Evolutionary conservation across 371 early-diverging fungal species (phyloP).

Genomic region (Basidiobolus meristosporus): DNA sequence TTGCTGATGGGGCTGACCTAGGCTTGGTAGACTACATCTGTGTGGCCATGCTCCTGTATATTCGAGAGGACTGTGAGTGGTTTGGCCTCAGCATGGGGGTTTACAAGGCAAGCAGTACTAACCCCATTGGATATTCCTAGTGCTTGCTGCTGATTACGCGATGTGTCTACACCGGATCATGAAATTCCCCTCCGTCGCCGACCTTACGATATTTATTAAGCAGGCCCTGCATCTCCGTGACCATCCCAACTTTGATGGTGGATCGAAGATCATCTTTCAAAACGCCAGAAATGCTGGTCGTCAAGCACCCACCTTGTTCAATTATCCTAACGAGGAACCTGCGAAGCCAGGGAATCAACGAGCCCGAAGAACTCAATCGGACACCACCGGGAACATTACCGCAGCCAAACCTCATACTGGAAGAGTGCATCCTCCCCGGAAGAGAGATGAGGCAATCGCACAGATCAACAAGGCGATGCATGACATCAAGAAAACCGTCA

Average conservation of each 20-base stretch:
- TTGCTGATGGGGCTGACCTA: constrained; percentile 54
- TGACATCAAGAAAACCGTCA: too few relatives aligned
- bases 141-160: constrained; percentile 54
- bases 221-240: constrained; percentile 43
- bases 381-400: too few relatives aligned
- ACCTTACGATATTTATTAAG: constrained; percentile 28
- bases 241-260: constrained; percentile 20
- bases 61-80: constrained; percentile 54
- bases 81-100: too few relatives aligned
- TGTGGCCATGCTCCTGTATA: constrained; percentile 44
- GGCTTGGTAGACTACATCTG: constrained; percentile 66
- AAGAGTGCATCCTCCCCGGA: too few relatives aligned
- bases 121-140: constrained; percentile 10
- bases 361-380: too few relatives aligned
- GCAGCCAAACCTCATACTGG: too few relatives aligned
- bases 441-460: too few relatives aligned
- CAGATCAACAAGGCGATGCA: too few relatives aligned
- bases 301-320: too few relatives aligned
- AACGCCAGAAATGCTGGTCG: constrained; percentile 26
- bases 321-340: too few relatives aligned
- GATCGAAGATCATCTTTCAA: constrained; percentile 29
- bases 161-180: constrained; percentile 55
- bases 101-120: neutral
- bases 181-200: constrained; percentile 40
- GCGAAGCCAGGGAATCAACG: too few relatives aligned